phyloP scores from a whole-genome alignment of 441 rosid genomes.

The Adansonia gregorii region DNA sequence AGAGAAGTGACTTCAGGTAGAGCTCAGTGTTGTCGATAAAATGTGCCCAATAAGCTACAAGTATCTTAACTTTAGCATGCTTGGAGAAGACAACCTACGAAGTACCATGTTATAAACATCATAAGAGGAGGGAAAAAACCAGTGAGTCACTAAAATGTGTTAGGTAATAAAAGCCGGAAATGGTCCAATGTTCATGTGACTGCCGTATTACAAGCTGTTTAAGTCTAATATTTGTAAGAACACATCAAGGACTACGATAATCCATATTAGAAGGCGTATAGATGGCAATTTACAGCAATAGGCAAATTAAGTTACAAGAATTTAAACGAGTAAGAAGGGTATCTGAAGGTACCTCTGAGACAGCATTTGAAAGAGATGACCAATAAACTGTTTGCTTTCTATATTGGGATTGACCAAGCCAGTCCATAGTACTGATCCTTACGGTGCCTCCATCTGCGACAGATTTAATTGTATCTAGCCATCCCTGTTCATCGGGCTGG shows the following conservation, averaged over 20 bases:
- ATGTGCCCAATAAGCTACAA: constrained; percentile 90
- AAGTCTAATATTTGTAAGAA: not conserved
- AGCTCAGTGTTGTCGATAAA: constrained; percentile 62
- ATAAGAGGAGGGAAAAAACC: not conserved
- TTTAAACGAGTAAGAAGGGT: not conserved
- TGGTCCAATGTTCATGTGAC: too few species aligned
- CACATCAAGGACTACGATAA: not conserved
- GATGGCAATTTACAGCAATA: not conserved
- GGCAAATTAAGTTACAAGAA: not conserved
- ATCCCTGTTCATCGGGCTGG: constrained; percentile 82
- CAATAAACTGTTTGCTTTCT: constrained; percentile 61
- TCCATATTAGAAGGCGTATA: not conserved
- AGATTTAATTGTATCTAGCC: constrained; percentile 84
- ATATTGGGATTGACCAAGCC: constrained; percentile 91
- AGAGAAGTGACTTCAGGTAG: constrained; percentile 71
- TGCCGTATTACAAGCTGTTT: not conserved
- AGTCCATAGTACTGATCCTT: constrained; percentile 85
- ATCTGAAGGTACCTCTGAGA: constrained; percentile 63
- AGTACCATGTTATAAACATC: not conserved
- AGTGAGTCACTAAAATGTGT: not conserved
- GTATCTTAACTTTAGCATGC: constrained; percentile 77
- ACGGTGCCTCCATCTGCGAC: constrained; percentile 61
- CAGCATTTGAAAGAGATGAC: constrained; percentile 75
- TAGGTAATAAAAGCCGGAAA: too few species aligned
- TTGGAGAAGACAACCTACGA: constrained; percentile 79